phyloP scores from a whole-genome alignment of 441 rosid species.

The Sinapis alba region DNA sequence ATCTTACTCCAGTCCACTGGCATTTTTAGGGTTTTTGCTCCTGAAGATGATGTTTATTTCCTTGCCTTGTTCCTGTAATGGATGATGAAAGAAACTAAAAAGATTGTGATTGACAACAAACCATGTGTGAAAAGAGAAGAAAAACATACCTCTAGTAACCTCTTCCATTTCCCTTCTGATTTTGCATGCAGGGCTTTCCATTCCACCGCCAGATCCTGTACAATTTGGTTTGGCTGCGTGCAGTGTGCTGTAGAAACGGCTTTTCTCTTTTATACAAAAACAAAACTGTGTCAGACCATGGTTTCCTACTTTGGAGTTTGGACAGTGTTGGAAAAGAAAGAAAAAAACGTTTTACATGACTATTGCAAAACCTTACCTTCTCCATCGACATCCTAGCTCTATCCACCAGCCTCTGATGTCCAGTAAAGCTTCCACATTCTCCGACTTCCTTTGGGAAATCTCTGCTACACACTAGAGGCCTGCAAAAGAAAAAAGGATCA shows the following conservation, averaged over 20 bases:
- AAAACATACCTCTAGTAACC: conserved; percentile 27
- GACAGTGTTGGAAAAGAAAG: not conserved
- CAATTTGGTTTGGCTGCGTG: conserved; percentile 35
- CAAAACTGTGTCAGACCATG: conserved; percentile 24
- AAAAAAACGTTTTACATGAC: not conserved
- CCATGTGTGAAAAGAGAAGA: conserved; percentile 11
- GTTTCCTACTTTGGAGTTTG: not conserved
- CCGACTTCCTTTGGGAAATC: not conserved
- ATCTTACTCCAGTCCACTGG: conserved; percentile 3
- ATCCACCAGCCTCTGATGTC: conserved; percentile 9
- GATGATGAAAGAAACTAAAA: not conserved
- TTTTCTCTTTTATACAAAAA: conserved; percentile 13
- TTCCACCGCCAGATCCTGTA: conserved; percentile 22
- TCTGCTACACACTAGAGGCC: conserved; percentile 4
- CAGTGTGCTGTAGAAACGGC: conserved; percentile 36
- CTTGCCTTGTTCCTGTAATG: conserved; percentile 28
- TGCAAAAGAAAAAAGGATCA: not conserved
- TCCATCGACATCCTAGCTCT: conserved; percentile 1
- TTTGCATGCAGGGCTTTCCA: conserved; percentile 25
- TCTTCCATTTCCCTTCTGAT: conserved; percentile 17
- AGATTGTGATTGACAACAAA: not conserved
- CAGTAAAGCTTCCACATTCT: not conserved
- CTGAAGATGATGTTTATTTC: conserved; percentile 13
- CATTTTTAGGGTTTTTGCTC: not conserved
- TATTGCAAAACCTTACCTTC: conserved; percentile 24